These are phyloP conservation scores for Ophiostoma perfectum DNA, from an alignment of 2,329 filamentous ascomycete species.

Conservation along the genomic window DNA sequence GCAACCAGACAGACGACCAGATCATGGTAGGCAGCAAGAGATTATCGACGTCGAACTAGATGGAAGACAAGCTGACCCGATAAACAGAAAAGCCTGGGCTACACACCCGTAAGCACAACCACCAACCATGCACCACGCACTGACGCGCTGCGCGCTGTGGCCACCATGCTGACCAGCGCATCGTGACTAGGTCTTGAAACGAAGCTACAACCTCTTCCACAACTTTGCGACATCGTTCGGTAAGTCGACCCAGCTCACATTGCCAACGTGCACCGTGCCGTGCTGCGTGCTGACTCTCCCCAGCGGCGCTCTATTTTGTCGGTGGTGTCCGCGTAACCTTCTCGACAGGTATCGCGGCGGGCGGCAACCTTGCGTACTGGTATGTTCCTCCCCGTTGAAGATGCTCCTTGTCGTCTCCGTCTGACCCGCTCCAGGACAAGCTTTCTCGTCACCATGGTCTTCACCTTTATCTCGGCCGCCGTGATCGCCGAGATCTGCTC, in stretches of 20 bases:
- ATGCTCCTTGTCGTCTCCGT: neutral
- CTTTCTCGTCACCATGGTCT: slow-evolving; percentile 21
- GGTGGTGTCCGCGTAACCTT: slow-evolving; percentile 23
- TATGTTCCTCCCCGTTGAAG: neutral
- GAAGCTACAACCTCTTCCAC: slow-evolving; percentile 23
- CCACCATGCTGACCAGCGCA: neutral
- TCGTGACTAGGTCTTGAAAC: slow-evolving; percentile 14
- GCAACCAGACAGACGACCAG: neutral
- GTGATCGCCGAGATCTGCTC: slow-evolving; percentile 24
- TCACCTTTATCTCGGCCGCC: slow-evolving; percentile 21
- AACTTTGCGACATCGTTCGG: slow-evolving; percentile 22
- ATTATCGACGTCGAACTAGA: too few species aligned
- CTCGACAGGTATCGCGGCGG: slow-evolving; percentile 20
- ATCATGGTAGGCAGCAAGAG: neutral
- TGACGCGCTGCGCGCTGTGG: neutral
- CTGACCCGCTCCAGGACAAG: slow-evolving; percentile 16
- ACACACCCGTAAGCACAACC: neutral
- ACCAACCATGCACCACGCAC: too few species aligned
- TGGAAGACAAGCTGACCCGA: neutral
- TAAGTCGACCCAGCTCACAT: neutral
- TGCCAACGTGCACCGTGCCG: neutral
- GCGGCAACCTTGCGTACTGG: slow-evolving; percentile 23
- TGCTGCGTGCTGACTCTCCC: neutral
- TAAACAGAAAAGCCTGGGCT: neutral
- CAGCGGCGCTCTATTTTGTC: slow-evolving; percentile 23